These are phyloP conservation scores for Boletus reticuloceps DNA, from an alignment of 768 basidiomycete genomes.

Conservation along the genomic window DNA sequence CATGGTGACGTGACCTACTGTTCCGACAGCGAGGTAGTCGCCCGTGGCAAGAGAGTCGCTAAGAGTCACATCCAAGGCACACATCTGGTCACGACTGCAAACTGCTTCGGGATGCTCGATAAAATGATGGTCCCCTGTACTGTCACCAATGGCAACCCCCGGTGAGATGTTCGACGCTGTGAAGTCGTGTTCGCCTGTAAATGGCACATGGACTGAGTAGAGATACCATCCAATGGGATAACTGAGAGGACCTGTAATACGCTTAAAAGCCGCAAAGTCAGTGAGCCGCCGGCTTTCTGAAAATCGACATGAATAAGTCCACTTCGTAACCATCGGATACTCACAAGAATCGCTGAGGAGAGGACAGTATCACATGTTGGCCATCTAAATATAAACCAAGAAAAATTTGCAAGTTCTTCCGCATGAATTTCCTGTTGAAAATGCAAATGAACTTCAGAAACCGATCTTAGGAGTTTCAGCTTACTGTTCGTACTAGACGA, in stretches of 20 bases:
- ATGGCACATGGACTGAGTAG: too few species aligned
- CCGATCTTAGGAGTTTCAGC: too few species aligned
- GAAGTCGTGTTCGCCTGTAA: not conserved
- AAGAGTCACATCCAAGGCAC: not conserved
- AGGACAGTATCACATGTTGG: not conserved
- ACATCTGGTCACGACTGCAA: not conserved
- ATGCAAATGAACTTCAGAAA: too few species aligned
- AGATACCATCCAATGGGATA: not conserved
- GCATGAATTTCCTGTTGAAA: not conserved
- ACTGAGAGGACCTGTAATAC: not conserved
- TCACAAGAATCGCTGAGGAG: not conserved
- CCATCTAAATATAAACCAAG: not conserved
- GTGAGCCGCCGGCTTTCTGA: not conserved
- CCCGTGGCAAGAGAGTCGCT: not conserved
- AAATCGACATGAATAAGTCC: not conserved
- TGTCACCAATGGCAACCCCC: not conserved
- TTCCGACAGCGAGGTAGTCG: not conserved
- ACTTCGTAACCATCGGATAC: conserved; percentile 2
- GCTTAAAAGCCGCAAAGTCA: not conserved
- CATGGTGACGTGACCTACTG: too few species aligned
- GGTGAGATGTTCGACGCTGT: not conserved
- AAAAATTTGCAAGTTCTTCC: not conserved
- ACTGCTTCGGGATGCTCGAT: not conserved
- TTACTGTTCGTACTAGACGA: too few species aligned
- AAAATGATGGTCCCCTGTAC: not conserved